Evolutionary conservation across 306 rosid species (phyloP), one percentile per base, ranked within the genome.

Genomic region (Dalbergia cultrata): DNA sequence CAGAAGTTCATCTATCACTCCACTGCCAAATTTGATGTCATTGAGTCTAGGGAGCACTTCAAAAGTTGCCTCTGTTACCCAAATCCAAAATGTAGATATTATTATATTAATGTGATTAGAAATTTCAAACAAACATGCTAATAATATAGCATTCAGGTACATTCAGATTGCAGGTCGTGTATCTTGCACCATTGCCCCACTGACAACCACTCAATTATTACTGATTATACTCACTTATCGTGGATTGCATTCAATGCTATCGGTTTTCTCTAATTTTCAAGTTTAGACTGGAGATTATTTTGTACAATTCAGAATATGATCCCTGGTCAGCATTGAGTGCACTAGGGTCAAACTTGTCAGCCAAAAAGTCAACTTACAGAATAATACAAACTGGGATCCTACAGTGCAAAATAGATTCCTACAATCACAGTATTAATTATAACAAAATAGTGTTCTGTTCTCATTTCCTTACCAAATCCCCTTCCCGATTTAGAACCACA

Each of bases 401-500:
- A 39, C 5, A 22, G 13, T n/a, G 70, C 58, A 67, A 39, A 33
- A 21, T 14, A 54, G 13, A 54, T 31, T 72, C 39, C 45, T 7
- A 43, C 0, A 60, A 4, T 44, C 21, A 45, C 14, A 13, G 67
- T 19, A 67, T 0, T 22, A 52, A 72, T 31, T 22, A 53, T 64
- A 43, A 59, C 57, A 56, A 43, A 37, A 62, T 17, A 22, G 72
- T 67, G 74, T 59, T 18, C 67, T 67, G 74, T 59, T 18, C 67
- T 9, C 6, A 41, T 3, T 34, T 73, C 77, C 94, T 89, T 88
- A 96, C 99, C 97, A 86, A 96, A 96, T 44, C 99, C 99, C 89
- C 91, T 88, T 88, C 99, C 99, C 79, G 99, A 96, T 89, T 93
- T 96, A 37, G 95, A 88, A 63, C 94, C 95, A 49, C 99, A 96